These are phyloP conservation scores for Didymella exigua DNA, from an alignment of 2,329 filamentous ascomycete genomes.

Conservation along the genomic window DNA sequence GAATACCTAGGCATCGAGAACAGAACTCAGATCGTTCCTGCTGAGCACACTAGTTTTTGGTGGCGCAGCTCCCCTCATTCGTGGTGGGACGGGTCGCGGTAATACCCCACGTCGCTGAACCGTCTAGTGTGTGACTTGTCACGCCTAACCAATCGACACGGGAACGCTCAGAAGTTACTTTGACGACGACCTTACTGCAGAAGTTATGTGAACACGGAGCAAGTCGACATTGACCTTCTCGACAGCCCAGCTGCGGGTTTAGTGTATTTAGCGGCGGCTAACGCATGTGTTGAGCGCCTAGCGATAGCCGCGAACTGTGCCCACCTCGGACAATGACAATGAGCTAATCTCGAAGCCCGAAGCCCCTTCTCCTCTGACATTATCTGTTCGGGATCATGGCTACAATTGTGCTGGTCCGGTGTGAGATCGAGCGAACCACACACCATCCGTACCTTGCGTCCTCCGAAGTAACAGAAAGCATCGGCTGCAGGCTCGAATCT, in stretches of 20 bases:
- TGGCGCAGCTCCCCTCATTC: not conserved
- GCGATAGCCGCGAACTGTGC: slow-evolving; percentile 7
- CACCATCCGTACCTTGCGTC: no score
- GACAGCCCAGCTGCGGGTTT: not conserved
- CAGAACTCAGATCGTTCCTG: not conserved
- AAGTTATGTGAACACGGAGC: not conserved
- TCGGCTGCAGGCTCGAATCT: no score
- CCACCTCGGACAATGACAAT: slow-evolving; percentile 1
- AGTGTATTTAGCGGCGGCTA: not conserved
- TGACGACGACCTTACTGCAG: not conserved
- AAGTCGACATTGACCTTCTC: slow-evolving; percentile 2
- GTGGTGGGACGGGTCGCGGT: not conserved
- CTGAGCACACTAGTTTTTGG: not conserved
- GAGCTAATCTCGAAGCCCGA: not conserved
- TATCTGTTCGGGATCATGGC: not conserved
- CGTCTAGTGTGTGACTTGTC: not conserved
- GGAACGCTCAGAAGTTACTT: not conserved
- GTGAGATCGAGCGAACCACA: not conserved
- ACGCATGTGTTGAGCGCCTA: slow-evolving; percentile 14
- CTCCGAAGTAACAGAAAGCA: no score
- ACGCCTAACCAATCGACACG: not conserved
- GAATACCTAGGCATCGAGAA: not conserved
- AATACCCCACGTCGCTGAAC: slow-evolving; percentile 5
- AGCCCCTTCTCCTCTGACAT: not conserved
- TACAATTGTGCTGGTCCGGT: not conserved